Base-by-base conservation (phyloP, 352 stramenopile species). In the Pythium oligandrum region DNA sequence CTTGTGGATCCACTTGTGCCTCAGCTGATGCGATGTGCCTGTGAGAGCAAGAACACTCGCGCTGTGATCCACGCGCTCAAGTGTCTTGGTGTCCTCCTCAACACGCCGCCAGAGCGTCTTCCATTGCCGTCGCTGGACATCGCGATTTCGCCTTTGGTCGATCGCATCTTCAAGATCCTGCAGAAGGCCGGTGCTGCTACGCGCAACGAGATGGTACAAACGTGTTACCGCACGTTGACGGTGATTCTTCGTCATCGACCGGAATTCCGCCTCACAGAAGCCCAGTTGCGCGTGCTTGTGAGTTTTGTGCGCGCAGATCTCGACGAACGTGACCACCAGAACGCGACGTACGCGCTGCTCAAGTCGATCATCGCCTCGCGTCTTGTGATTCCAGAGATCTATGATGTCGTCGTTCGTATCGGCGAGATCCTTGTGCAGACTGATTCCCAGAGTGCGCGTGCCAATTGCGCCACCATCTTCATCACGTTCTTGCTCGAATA, bases 401-500 rank as follows among this genome's bases (percentile, higher is more conserved):
- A 98, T 68, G 96, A 99, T 63, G 75, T 98, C 10, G 97, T 98
- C 76, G 82, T 98, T 44, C 87, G 84, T 48, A 81, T 98, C 30
- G 85, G 96, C 5, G 89, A 98, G 70, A 76, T 98, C 48, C 75
- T 97, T 26, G 93, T 98, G 45, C 89, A 96, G 56, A 98, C 87
- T 59, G 87, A 97, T 43, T 89, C 93, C 11, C 69, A 82, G 47
- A 87, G 79, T 30, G 82, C 97, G 31, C 87, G 95, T 34, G 45
- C 82, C 36, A 86, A 86, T 65, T 96, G 78, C 59, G 77, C 69
- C 30, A 72, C 65, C 0, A 91, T 96, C 63, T 94, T 87, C 51
- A 76, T 90, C 58, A 85, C 73, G 6, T 99, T 98, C 63, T 76
- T 99, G 46, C 66, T 98, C 40, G 89, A 98, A 51, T 99, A 98